Evolutionary conservation across 805 yeast species (phyloP).

Genomic region (Pichia scutulata): DNA sequence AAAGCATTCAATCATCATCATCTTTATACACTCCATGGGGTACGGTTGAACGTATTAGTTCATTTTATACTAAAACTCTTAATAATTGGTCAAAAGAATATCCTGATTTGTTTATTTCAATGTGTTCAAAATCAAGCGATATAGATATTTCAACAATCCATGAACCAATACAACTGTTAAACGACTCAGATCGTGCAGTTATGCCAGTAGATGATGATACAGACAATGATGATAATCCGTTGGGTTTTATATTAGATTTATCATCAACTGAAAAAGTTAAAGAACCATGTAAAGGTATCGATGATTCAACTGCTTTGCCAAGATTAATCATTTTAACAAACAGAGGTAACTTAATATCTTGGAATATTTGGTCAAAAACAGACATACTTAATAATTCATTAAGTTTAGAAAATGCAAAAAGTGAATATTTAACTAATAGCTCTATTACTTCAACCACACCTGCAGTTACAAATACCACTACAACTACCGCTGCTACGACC

Average conservation of each 20-base stretch:
- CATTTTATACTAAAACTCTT: constrained; percentile 37
- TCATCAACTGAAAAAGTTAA: constrained; percentile 35
- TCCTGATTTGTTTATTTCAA: constrained; percentile 35
- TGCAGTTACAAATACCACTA: background rate
- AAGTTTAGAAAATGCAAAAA: constrained; percentile 5
- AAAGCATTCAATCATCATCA: constrained; percentile 8
- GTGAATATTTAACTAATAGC: background rate
- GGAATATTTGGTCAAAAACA: constrained; percentile 55
- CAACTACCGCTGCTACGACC: background rate
- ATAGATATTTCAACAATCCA: constrained; percentile 37
- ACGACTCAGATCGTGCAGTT: constrained; percentile 67
- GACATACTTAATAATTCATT: constrained; percentile 33
- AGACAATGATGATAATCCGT: constrained; percentile 60
- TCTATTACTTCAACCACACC: too few relatives aligned
- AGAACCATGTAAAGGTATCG: constrained; percentile 53
- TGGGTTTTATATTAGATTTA: constrained; percentile 63
- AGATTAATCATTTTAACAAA: constrained; percentile 54
- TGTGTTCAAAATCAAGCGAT: constrained; percentile 63
- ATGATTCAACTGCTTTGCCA: constrained; percentile 56
- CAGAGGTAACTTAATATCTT: constrained; percentile 52
- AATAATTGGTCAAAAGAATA: constrained; percentile 33
- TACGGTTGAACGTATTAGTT: constrained; percentile 37
- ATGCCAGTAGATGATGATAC: constrained; percentile 63
- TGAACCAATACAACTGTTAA: constrained; percentile 39
- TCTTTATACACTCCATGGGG: constrained; percentile 36